Percentiles rank a stretch among this genome's conserved stretches.
Evolutionary conservation across 768 basidiomycete genomes (phyloP).

Genomic region (Boletus subparvulus): DNA sequence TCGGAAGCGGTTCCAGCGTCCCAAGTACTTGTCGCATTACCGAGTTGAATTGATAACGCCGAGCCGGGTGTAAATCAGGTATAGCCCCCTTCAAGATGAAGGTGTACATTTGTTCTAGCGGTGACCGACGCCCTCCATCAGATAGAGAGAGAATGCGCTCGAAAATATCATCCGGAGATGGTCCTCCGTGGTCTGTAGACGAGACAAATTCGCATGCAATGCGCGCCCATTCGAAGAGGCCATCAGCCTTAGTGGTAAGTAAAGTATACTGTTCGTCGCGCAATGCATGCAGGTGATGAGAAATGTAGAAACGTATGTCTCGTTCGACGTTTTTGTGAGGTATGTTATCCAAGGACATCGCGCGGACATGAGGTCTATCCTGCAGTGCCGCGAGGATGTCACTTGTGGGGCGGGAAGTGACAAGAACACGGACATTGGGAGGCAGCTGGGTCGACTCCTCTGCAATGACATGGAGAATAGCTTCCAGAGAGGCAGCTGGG

Average conservation of each 20-base stretch:
- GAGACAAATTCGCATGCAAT: background rate
- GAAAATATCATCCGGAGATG: background rate
- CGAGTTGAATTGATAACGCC: background rate
- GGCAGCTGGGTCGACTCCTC: background rate
- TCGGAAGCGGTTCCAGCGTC: background rate
- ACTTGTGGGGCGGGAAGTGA: background rate
- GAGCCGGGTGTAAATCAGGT: background rate
- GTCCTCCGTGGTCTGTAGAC: background rate
- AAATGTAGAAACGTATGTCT: background rate
- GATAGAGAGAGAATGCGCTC: background rate
- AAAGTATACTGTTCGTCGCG: background rate
- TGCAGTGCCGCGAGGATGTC: background rate
- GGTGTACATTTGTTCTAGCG: background rate
- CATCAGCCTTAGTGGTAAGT: background rate
- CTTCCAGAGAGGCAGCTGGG: background rate
- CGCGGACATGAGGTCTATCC: background rate
- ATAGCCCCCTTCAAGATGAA: background rate
- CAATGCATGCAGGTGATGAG: background rate
- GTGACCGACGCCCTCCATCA: background rate
- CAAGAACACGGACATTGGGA: background rate
- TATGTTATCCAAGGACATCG: background rate
- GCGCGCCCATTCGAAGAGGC: background rate
- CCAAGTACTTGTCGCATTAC: background rate
- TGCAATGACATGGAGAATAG: background rate
- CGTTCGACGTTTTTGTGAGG: background rate